Evolutionary conservation across 2,329 filamentous ascomycete species (phyloP).

Genomic region (Claviceps sp.): DNA sequence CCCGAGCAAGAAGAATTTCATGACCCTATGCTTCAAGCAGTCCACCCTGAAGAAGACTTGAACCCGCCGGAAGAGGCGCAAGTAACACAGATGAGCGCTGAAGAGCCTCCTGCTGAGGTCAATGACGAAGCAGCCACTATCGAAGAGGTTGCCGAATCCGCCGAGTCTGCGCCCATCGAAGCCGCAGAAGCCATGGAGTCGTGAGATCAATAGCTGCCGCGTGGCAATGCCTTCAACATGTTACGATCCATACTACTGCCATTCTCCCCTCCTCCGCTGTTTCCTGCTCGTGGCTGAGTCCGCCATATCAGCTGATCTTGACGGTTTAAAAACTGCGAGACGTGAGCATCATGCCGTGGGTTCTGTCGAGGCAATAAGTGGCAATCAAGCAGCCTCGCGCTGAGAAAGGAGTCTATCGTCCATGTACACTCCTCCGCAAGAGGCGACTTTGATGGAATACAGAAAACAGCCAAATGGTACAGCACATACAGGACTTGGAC

Average conservation of each 20-base stretch:
- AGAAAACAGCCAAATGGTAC: too few species aligned
- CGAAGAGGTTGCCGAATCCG: background rate
- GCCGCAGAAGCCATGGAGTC: background rate
- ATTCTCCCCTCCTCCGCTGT: background rate
- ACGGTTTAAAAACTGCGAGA: background rate
- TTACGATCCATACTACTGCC: background rate
- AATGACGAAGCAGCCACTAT: background rate
- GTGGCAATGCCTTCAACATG: background rate
- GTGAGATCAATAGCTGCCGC: background rate
- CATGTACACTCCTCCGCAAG: too few species aligned
- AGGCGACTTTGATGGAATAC: too few species aligned
- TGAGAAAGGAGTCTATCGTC: too few species aligned
- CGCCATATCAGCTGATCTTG: background rate
- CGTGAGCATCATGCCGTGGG: background rate
- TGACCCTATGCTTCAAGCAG: conserved; percentile 1
- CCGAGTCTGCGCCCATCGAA: background rate
- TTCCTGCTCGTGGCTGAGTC: background rate
- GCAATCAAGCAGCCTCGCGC: background rate
- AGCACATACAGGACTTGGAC: too few species aligned
- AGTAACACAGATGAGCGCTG: background rate
- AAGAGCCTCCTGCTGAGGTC: background rate
- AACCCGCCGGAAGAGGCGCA: background rate
- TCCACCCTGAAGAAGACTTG: background rate
- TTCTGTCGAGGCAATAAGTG: too few species aligned
- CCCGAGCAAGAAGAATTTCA: conserved; percentile 1